Percentiles rank a stretch among this genome's conserved stretches.
phyloP scores from a whole-genome alignment of 805 yeast genomes.

The Wickerhamomyces rabaulensis region DNA sequence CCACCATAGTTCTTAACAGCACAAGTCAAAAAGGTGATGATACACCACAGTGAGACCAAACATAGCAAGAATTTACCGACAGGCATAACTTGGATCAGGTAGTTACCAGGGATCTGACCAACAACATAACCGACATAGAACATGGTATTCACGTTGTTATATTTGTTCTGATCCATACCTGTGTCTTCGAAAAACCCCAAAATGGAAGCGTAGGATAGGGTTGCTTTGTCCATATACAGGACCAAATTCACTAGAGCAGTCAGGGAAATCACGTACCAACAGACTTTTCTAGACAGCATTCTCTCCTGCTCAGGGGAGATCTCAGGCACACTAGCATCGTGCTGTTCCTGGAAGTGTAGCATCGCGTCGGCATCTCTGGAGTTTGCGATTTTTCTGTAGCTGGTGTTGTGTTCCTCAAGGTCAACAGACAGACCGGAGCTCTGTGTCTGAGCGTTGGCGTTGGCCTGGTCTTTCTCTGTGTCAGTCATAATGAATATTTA shows the following conservation, averaged over 20 bases:
- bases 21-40: slow-evolving; percentile 41
- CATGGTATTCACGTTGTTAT: slow-evolving; percentile 45
- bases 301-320: slow-evolving; percentile 39
- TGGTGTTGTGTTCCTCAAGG: neutral
- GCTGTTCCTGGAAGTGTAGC: slow-evolving; percentile 30
- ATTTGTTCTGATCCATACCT: slow-evolving; percentile 36
- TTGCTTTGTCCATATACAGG: slow-evolving; percentile 49
- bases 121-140: slow-evolving; percentile 47
- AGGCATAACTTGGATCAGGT: slow-evolving; percentile 39
- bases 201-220: slow-evolving; percentile 42
- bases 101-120: slow-evolving; percentile 40
- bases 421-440: neutral
- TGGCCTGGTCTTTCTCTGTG: neutral
- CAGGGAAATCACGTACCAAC: slow-evolving; percentile 31
- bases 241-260: slow-evolving; percentile 34
- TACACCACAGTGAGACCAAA: slow-evolving; percentile 39
- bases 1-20: slow-evolving; percentile 41
- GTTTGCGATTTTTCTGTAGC: slow-evolving; percentile 20
- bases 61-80: slow-evolving; percentile 33
- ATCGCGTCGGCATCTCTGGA: slow-evolving; percentile 38
- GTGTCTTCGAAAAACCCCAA: slow-evolving; percentile 44
- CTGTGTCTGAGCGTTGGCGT: neutral
- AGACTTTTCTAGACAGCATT: slow-evolving; percentile 33
- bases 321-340: slow-evolving; percentile 29
- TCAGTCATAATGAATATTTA: neutral